Evolutionary conservation across 1,284 basidiomycete genomes (phyloP).

Genomic region (Pholiota adiposa): DNA sequence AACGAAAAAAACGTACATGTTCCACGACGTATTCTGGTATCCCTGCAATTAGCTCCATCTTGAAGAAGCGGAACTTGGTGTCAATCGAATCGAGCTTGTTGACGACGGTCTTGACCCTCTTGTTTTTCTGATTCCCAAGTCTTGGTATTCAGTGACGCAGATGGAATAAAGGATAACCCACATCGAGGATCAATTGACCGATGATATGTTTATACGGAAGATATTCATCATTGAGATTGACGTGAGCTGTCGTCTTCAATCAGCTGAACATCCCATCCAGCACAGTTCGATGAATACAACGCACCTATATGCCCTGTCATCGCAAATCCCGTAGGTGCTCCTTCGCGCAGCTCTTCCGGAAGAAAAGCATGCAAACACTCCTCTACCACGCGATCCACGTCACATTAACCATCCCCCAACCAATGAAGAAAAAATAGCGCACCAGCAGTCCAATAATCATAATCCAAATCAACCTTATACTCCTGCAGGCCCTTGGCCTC

Average conservation of each 20-base stretch:
- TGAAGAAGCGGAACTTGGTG: conserved; percentile 89
- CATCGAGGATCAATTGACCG: conserved; percentile 91
- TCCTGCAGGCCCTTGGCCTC: conserved; percentile 59
- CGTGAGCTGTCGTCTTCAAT: conserved; percentile 57
- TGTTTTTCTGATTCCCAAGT: conserved; percentile 72
- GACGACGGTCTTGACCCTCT: conserved; percentile 84
- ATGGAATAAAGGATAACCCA: conserved; percentile 41
- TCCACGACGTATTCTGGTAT: conserved; percentile 85
- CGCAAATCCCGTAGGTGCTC: conserved; percentile 88
- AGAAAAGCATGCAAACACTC: conserved; percentile 83
- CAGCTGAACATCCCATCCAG: background rate
- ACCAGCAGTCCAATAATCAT: conserved; percentile 89
- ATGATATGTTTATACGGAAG: conserved; percentile 91
- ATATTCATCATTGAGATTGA: conserved; percentile 92
- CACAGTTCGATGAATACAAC: conserved; percentile 22
- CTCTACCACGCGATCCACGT: conserved; percentile 50
- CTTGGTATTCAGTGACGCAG: conserved; percentile 1
- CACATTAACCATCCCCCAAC: background rate
- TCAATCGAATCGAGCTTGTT: conserved; percentile 95
- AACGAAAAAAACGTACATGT: conserved; percentile 70
- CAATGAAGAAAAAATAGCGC: conserved; percentile 19
- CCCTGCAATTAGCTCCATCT: conserved; percentile 97
- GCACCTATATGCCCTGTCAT: conserved; percentile 90
- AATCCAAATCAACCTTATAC: conserved; percentile 70
- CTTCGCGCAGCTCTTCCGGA: conserved; percentile 75